A percentile compares a stretch with the other conserved stretches of the same genome.
Conservation (phyloP, 176 grass and related monocot species). For the Lolium rigidum region DNA sequence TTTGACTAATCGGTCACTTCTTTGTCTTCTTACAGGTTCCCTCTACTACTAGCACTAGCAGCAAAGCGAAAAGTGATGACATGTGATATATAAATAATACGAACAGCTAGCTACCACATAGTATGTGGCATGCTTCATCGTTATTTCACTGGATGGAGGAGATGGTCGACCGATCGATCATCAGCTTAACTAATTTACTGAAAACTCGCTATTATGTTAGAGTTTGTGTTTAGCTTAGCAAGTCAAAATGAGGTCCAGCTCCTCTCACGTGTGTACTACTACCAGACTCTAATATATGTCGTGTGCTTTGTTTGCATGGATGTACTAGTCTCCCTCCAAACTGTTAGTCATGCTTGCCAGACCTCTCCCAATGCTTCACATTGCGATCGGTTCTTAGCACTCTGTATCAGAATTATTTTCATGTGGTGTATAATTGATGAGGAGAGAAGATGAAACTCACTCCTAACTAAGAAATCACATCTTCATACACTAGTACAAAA, state of each 20-base stretch:
- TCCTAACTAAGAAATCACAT: too few species aligned
- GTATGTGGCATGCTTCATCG: slow-evolving; percentile 15
- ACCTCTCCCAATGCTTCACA: too few species aligned
- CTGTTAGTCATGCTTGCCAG: too few species aligned
- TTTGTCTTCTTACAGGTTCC: slow-evolving; percentile 17
- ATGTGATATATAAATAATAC: slow-evolving; percentile 24
- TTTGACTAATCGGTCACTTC: background rate
- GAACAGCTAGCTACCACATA: slow-evolving; percentile 4
- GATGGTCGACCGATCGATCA: background rate
- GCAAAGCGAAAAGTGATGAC: background rate
- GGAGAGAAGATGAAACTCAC: too few species aligned
- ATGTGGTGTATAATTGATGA: too few species aligned
- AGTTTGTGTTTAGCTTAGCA: slow-evolving; percentile 8
- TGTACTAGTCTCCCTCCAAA: background rate
- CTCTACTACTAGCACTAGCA: slow-evolving; percentile 40
- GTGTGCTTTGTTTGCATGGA: background rate
- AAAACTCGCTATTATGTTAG: background rate
- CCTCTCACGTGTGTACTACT: slow-evolving; percentile 7
- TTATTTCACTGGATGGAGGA: slow-evolving; percentile 26
- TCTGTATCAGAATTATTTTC: too few species aligned
- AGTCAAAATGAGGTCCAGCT: background rate
- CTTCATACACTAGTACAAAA: too few species aligned
- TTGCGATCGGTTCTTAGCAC: too few species aligned
- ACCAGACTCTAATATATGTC: slow-evolving; percentile 17
- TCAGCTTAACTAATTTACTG: slow-evolving; percentile 28